phyloP scores from a whole-genome alignment of 768 basidiomycete genomes.

The Xanthoconium purpureum region DNA sequence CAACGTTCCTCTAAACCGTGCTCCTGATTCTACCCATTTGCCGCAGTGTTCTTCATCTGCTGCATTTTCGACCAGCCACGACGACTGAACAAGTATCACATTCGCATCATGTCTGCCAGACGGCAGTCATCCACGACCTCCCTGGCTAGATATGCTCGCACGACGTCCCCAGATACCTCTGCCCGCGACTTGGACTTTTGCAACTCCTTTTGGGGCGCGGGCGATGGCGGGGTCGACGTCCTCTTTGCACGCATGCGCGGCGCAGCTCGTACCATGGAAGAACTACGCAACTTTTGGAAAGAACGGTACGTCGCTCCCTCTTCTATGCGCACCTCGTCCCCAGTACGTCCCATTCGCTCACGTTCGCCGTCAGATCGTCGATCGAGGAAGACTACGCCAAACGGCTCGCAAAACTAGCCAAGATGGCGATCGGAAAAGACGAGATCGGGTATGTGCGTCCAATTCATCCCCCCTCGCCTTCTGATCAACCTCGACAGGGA shows the following conservation, averaged over 20 bases:
- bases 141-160: constrained; percentile 64
- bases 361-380: constrained; percentile 49
- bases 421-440: constrained; percentile 73
- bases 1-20: not conserved
- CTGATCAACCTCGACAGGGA: constrained; percentile 50
- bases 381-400: constrained; percentile 98
- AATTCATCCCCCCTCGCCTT: not conserved
- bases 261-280: constrained; percentile 82
- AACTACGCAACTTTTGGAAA: constrained; percentile 85
- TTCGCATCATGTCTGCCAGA: constrained; percentile 59
- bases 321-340: not conserved
- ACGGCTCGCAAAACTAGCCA: constrained; percentile 74
- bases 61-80: constrained; percentile 12
- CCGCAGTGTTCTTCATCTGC: constrained; percentile 19
- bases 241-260: constrained; percentile 88
- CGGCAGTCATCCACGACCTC: constrained; percentile 83
- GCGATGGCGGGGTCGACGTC: constrained; percentile 87
- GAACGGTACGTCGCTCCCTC: constrained; percentile 64
- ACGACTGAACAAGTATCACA: constrained; percentile 12
- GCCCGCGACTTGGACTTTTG: constrained; percentile 79
- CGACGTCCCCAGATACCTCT: constrained; percentile 43
- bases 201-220: constrained; percentile 93
- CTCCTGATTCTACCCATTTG: not conserved
- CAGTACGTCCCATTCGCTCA: not conserved
- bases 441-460: constrained; percentile 79